Percentiles rank a stretch among this genome's conserved stretches.
Evolutionary conservation across 306 rosid species (phyloP).

Genomic region (Vigna unguiculata): DNA sequence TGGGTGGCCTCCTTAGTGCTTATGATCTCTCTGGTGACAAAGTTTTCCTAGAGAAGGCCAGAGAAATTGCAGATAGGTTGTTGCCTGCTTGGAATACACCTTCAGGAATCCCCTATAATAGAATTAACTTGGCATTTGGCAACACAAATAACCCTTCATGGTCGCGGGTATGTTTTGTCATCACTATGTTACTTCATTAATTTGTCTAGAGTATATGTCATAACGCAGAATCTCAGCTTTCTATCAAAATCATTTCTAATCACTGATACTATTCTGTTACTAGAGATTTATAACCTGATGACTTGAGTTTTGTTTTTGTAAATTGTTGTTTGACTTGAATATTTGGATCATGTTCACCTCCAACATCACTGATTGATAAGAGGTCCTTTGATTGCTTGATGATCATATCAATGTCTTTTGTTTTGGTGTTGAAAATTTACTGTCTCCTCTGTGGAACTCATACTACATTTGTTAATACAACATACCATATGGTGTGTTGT

Average conservation of each 20-base stretch:
- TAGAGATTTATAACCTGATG: no score
- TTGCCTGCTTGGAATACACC: slow-evolving; percentile 80
- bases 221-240: slow-evolving; percentile 21
- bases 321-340: slow-evolving; percentile 15
- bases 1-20: slow-evolving; percentile 76
- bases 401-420: not conserved
- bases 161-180: slow-evolving; percentile 59
- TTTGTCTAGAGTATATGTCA: not conserved
- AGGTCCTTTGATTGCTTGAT: not conserved
- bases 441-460: no score
- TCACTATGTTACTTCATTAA: slow-evolving; percentile 17
- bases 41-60: slow-evolving; percentile 69
- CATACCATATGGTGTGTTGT: not conserved
- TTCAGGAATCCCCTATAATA: slow-evolving; percentile 71
- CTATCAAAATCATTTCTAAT: slow-evolving; percentile 2
- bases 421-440: no score
- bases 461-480: no score
- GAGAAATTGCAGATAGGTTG: slow-evolving; percentile 67
- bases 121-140: slow-evolving; percentile 66
- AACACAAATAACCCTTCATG: slow-evolving; percentile 58
- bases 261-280: no score
- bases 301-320: not conserved
- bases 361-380: not conserved
- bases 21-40: slow-evolving; percentile 68
- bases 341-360: not conserved